phyloP scores from a whole-genome alignment of 1,284 basidiomycete genomes.

The Heterobasidion occidentale region DNA sequence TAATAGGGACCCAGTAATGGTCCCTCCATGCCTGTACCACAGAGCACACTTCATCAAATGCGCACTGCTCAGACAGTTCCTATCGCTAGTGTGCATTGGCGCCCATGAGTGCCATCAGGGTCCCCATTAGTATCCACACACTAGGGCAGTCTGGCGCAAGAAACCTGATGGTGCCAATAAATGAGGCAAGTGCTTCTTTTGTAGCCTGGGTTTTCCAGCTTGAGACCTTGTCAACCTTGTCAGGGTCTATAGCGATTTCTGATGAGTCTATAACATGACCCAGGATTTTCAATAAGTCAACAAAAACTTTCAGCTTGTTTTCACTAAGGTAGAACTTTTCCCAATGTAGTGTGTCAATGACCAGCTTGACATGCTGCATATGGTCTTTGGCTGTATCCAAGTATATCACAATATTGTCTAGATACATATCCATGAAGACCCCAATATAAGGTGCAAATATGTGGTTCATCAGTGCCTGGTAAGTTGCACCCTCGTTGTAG shows the following conservation, averaged over 20 bases:
- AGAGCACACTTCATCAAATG: slow-evolving; percentile 20
- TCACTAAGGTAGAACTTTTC: slow-evolving; percentile 18
- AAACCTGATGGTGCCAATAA: slow-evolving; percentile 19
- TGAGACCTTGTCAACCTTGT: slow-evolving; percentile 20
- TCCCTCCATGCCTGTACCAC: slow-evolving; percentile 13
- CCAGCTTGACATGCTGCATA: slow-evolving; percentile 15
- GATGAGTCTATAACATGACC: slow-evolving; percentile 21
- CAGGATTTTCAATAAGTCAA: slow-evolving; percentile 16
- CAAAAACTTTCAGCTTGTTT: slow-evolving; percentile 22
- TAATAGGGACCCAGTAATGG: slow-evolving; percentile 13
- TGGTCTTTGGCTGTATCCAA: slow-evolving; percentile 19
- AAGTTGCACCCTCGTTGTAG: slow-evolving; percentile 26
- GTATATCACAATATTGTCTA: slow-evolving; percentile 26
- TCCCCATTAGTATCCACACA: slow-evolving; percentile 15
- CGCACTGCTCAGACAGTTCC: slow-evolving; percentile 17
- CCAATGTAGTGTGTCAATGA: slow-evolving; percentile 15
- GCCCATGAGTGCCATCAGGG: slow-evolving; percentile 10
- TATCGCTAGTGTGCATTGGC: slow-evolving; percentile 11
- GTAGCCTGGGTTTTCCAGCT: slow-evolving; percentile 22
- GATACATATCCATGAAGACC: slow-evolving; percentile 19
- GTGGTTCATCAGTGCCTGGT: slow-evolving; percentile 26
- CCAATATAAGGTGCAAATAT: slow-evolving; percentile 21
- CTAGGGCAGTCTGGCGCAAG: slow-evolving; percentile 13
- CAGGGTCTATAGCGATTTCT: slow-evolving; percentile 22
- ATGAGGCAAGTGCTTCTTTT: slow-evolving; percentile 13